A percentile compares a stretch with the other conserved stretches of the same genome.
Conservation (phyloP, 1,284 basidiomycete genomes). For the Blastosporella zonata region DNA sequence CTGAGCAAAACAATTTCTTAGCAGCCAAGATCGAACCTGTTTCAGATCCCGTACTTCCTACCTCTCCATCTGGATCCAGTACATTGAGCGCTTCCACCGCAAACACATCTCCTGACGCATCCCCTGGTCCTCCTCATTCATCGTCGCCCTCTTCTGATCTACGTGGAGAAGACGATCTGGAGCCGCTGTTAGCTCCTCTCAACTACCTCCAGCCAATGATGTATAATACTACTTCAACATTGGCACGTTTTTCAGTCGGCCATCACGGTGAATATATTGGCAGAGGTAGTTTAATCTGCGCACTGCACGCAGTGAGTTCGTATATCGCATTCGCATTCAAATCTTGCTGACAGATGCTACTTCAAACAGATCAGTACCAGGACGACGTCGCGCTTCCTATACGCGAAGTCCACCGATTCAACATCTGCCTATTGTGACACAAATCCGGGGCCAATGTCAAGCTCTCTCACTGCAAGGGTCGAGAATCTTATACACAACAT, state of each 20-base stretch:
- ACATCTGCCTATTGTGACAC: slow-evolving; percentile 26
- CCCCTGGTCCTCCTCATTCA: slow-evolving; percentile 9
- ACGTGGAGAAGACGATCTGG: slow-evolving; percentile 10
- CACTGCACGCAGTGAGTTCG: slow-evolving; percentile 34
- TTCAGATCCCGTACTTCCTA: slow-evolving; percentile 8
- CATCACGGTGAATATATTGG: slow-evolving; percentile 42
- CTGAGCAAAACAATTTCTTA: background rate
- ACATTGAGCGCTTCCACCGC: slow-evolving; percentile 12
- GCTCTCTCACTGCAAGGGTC: slow-evolving; percentile 30
- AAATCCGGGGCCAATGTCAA: slow-evolving; percentile 24
- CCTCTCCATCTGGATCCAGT: slow-evolving; percentile 19
- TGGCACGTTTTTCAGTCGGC: slow-evolving; percentile 35
- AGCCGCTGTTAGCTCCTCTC: slow-evolving; percentile 6
- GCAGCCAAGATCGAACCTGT: slow-evolving; percentile 11
- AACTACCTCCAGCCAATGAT: slow-evolving; percentile 22
- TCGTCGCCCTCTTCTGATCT: slow-evolving; percentile 1
- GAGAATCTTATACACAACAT: slow-evolving; percentile 36
- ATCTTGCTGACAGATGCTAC: background rate
- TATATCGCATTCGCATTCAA: slow-evolving; percentile 1
- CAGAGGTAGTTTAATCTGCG: slow-evolving; percentile 34
- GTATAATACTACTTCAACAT: slow-evolving; percentile 28
- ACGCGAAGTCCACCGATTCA: slow-evolving; percentile 35
- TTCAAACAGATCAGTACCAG: slow-evolving; percentile 30
- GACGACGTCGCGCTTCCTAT: slow-evolving; percentile 31
- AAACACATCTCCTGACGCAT: slow-evolving; percentile 11